Conservation (phyloP, 2,329 filamentous ascomycete species). For the Setomelanomma holmii region DNA sequence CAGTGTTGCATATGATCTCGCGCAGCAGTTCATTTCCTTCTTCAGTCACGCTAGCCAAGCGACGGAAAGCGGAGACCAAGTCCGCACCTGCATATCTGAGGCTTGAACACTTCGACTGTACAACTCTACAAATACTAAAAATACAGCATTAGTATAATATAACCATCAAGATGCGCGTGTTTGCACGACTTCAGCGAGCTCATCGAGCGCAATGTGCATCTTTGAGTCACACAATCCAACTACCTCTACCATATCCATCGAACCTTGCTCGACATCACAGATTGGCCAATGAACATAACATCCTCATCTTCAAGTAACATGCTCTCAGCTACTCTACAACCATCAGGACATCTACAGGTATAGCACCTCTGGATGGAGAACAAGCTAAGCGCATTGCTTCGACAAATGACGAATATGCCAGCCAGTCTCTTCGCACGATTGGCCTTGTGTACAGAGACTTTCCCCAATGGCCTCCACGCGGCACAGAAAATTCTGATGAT, state of each 20-base stretch:
- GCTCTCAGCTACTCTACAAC: conserved; percentile 48
- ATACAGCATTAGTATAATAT: conserved; percentile 15
- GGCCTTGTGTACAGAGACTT: conserved; percentile 84
- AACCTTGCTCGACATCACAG: conserved; percentile 11
- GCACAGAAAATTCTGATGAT: conserved; percentile 65
- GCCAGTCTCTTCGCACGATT: conserved; percentile 81
- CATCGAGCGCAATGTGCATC: conserved; percentile 7
- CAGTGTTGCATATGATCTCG: neutral
- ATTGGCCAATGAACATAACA: conserved; percentile 32
- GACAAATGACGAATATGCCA: conserved; percentile 71
- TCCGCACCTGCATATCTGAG: conserved; percentile 23
- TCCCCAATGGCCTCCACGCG: conserved; percentile 76
- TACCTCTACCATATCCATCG: neutral
- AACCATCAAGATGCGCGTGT: conserved; percentile 13
- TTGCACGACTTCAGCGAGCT: conserved; percentile 4
- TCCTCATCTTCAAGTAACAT: conserved; percentile 18
- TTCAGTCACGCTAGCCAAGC: conserved; percentile 15
- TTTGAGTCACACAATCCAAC: conserved; percentile 4
- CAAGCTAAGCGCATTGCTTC: conserved; percentile 60
- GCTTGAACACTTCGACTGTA: conserved; percentile 7
- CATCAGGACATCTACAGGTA: conserved; percentile 44
- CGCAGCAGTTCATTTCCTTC: neutral
- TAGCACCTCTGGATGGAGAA: conserved; percentile 62
- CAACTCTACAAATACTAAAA: conserved; percentile 9
- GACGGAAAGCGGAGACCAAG: conserved; percentile 16